These are phyloP conservation scores for Globisporangium rhizosaccharum DNA, from an alignment of 352 stramenopile species.

Conservation along the genomic window DNA sequence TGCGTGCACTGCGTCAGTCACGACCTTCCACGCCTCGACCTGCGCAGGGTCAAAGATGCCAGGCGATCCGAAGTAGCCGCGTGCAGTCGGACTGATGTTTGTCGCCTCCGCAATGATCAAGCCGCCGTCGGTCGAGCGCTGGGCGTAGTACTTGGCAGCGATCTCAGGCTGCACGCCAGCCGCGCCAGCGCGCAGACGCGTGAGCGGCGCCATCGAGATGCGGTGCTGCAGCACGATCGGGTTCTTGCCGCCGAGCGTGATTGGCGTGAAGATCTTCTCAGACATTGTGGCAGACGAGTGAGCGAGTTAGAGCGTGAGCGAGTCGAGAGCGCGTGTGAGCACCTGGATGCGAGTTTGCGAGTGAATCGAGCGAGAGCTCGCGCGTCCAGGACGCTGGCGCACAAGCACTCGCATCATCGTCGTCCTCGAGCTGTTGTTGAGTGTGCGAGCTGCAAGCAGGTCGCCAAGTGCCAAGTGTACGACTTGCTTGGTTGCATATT, in stretches of 20 bases:
- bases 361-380: not conserved
- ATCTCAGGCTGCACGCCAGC: slow-evolving; percentile 16
- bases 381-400: no score
- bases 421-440: not conserved
- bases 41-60: slow-evolving; percentile 38
- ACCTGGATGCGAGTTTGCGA: slow-evolving; percentile 2
- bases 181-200: slow-evolving; percentile 13
- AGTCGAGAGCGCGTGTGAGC: not conserved
- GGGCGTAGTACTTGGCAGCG: slow-evolving; percentile 29
- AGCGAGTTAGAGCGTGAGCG: not conserved
- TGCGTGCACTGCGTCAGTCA: slow-evolving; percentile 50
- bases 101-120: slow-evolving; percentile 38
- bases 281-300: not conserved
- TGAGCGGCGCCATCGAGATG: slow-evolving; percentile 45
- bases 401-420: not conserved
- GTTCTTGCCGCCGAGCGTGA: slow-evolving; percentile 23
- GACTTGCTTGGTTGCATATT: not conserved
- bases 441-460: not conserved
- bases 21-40: slow-evolving; percentile 30
- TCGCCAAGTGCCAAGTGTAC: not conserved
- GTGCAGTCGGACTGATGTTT: slow-evolving; percentile 18
- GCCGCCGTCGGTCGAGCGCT: slow-evolving; percentile 26
- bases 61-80: slow-evolving; percentile 22
- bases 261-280: slow-evolving; percentile 22
- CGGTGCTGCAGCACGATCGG: slow-evolving; percentile 28